A percentile compares a stretch with the other conserved stretches of the same genome.
Evolutionary conservation across 768 basidiomycete genomes (phyloP).

Genomic region (Amanita pseudoporphyria): DNA sequence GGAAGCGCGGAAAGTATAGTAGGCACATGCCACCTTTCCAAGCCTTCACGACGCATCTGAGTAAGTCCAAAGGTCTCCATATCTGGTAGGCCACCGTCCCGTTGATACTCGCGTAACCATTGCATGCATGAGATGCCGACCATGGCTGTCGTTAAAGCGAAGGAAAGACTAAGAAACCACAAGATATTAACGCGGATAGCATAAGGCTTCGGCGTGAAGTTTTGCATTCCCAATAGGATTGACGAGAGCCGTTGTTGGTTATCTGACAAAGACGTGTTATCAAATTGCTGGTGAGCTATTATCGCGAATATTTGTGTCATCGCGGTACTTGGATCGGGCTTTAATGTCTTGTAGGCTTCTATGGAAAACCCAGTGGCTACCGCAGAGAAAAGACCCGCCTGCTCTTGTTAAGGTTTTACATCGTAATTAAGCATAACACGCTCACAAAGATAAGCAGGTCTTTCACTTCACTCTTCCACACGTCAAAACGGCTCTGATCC

Average conservation of each 20-base stretch:
- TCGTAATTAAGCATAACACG: neutral
- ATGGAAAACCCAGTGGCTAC: slow-evolving; percentile 15
- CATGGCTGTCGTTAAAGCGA: slow-evolving; percentile 3
- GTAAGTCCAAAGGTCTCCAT: slow-evolving; percentile 1
- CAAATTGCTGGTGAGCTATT: neutral
- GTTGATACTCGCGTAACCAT: slow-evolving; percentile 9
- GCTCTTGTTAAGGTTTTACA: neutral
- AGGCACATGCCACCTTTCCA: slow-evolving; percentile 7
- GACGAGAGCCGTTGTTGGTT: neutral
- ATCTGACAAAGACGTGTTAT: neutral
- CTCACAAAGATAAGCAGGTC: slow-evolving; percentile 16
- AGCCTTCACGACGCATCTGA: slow-evolving; percentile 8
- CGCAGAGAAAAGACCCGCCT: slow-evolving; percentile 19
- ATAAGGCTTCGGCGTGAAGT: neutral
- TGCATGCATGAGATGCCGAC: slow-evolving; percentile 8
- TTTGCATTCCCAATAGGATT: neutral
- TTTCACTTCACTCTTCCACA: slow-evolving; percentile 13
- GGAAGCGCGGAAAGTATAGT: slow-evolving; percentile 6
- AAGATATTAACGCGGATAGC: slow-evolving; percentile 7
- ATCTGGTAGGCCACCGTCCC: neutral
- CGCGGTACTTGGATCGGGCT: slow-evolving; percentile 10
- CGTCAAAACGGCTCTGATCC: slow-evolving; percentile 8
- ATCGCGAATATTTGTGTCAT: slow-evolving; percentile 1
- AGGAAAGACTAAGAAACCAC: slow-evolving; percentile 5
- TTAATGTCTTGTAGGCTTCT: slow-evolving; percentile 13